Percentiles rank a stretch among this genome's conserved stretches.
phyloP scores from a whole-genome alignment of 441 rosid genomes.

The Codiaeum variegatum region DNA sequence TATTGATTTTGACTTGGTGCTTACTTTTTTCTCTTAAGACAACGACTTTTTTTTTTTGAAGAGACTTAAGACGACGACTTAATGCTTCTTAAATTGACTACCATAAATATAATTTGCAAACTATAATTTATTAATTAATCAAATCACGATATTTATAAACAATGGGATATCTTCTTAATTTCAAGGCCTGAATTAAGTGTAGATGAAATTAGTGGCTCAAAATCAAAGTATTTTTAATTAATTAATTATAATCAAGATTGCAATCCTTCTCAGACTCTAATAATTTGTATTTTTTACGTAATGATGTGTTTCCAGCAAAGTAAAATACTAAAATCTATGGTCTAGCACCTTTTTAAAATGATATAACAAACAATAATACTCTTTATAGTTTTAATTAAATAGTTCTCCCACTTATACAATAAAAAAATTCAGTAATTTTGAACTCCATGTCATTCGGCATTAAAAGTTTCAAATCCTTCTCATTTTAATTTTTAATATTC shows the following conservation, averaged over 20 bases:
- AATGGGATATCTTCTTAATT: neutral
- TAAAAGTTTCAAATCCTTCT: neutral
- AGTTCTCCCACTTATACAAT: neutral
- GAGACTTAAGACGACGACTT: no score
- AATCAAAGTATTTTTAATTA: no score
- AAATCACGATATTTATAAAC: neutral
- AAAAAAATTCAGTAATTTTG: neutral
- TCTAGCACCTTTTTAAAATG: neutral
- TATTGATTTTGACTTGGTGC: no score
- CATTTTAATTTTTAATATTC: no score
- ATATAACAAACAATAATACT: no score
- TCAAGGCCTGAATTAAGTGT: slow-evolving; percentile 20
- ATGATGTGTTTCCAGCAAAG: neutral
- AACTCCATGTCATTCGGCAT: neutral
- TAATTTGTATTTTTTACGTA: neutral
- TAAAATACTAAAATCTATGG: neutral
- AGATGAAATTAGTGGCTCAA: slow-evolving; percentile 17
- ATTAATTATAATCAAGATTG: no score
- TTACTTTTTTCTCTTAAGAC: no score
- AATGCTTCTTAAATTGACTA: neutral
- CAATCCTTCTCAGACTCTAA: slow-evolving; percentile 30
- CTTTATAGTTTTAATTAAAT: neutral
- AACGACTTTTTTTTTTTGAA: no score
- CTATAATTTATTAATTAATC: neutral
- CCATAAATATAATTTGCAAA: neutral